phyloP scores from a whole-genome alignment of 768 basidiomycete species.

The Pilatotrama ljubarskyi region DNA sequence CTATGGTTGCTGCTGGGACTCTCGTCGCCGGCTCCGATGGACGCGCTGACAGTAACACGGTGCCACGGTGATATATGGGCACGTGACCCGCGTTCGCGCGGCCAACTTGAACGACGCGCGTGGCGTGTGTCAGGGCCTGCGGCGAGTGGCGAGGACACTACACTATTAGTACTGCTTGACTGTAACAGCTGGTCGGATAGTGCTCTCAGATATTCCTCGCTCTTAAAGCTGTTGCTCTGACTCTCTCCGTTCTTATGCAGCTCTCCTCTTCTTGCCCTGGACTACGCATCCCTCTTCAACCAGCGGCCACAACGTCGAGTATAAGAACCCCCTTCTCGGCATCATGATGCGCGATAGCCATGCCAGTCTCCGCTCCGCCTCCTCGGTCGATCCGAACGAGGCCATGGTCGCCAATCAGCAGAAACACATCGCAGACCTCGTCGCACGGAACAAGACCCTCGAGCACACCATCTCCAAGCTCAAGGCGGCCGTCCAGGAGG shows the following conservation, averaged over 20 bases:
- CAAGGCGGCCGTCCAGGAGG: constrained; percentile 45
- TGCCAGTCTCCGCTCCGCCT: neutral
- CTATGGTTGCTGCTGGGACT: no score
- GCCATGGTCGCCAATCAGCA: constrained; percentile 63
- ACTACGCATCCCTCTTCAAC: no score
- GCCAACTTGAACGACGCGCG: no score
- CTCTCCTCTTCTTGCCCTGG: neutral
- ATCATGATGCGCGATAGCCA: constrained; percentile 4
- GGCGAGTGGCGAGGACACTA: no score
- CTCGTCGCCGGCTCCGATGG: no score
- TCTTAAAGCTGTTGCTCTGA: no score
- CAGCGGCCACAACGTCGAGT: neutral
- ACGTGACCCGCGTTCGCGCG: no score
- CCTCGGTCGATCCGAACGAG: constrained; percentile 23
- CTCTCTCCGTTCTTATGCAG: neutral
- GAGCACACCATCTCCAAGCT: constrained; percentile 62
- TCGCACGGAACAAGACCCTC: constrained; percentile 63
- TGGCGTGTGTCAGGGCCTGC: no score
- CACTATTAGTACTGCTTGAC: no score
- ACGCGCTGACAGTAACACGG: neutral
- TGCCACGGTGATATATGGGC: no score
- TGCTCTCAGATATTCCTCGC: no score
- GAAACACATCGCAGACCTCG: constrained; percentile 71
- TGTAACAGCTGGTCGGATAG: no score
- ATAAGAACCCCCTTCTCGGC: neutral